Evolutionary conservation across 495 filamentous ascomycete species (phyloP).

Genomic region (Glarea lozoyensis): DNA sequence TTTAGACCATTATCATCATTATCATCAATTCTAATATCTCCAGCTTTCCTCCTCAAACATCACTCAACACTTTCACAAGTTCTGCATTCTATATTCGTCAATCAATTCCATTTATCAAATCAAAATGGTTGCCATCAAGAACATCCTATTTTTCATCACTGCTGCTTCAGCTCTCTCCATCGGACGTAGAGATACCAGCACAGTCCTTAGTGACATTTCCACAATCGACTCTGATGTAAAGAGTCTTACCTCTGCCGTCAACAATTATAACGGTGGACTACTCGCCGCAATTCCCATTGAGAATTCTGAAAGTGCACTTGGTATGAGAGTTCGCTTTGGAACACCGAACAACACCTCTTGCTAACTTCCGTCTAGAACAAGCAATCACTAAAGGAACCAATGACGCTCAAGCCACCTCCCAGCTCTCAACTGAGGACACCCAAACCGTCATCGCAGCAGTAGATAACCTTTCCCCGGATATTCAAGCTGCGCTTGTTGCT

Average conservation of each 20-base stretch:
- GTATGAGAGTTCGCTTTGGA: too few species aligned
- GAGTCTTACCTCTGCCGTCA: constrained; percentile 1
- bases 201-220: constrained; percentile 4
- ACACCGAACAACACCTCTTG: too few species aligned
- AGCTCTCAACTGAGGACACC: constrained; percentile 3
- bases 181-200: constrained; percentile 3
- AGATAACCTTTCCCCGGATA: constrained; percentile 4
- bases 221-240: constrained; percentile 6
- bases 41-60: too few species aligned
- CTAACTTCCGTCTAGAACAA: background rate
- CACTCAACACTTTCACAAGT: too few species aligned
- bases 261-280: background rate
- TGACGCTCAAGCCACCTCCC: constrained; percentile 3
- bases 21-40: too few species aligned
- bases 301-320: background rate
- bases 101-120: background rate
- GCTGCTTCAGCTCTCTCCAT: constrained; percentile 3
- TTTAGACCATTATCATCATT: too few species aligned
- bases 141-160: constrained; percentile 2
- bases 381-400: constrained; percentile 2
- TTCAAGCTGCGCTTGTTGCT: constrained; percentile 1
- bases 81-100: background rate
- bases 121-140: constrained; percentile 8
- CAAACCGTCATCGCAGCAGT: constrained; percentile 2
- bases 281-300: background rate